A percentile compares a stretch with the other conserved stretches of the same genome.
Evolutionary conservation across 768 basidiomycete genomes (phyloP).

Genomic region (Dioszegia crocea): DNA sequence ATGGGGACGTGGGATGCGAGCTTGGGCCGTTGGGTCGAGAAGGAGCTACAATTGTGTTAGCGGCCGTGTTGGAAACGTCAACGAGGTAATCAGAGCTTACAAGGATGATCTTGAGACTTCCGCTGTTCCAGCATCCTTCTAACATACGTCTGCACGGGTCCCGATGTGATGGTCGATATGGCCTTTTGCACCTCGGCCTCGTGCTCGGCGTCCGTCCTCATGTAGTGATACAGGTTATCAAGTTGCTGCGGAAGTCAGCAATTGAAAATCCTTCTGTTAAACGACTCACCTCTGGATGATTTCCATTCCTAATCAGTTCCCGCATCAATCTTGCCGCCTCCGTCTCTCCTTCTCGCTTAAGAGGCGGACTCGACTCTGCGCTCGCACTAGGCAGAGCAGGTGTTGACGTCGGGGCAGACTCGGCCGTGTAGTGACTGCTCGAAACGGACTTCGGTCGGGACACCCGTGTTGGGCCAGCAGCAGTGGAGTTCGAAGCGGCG

Average conservation of each 20-base stretch:
- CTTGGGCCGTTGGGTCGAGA: slow-evolving; percentile 16
- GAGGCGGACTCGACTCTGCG: slow-evolving; percentile 44
- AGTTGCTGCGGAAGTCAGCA: slow-evolving; percentile 61
- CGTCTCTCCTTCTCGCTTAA: slow-evolving; percentile 55
- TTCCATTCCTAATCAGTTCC: slow-evolving; percentile 71
- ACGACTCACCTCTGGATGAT: slow-evolving; percentile 51
- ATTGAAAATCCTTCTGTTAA: not conserved
- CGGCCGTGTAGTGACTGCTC: slow-evolving; percentile 1
- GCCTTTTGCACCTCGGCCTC: slow-evolving; percentile 36
- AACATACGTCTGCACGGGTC: slow-evolving; percentile 34
- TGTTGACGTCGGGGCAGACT: slow-evolving; percentile 1
- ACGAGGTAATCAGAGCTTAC: slow-evolving; percentile 1
- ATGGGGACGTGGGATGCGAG: slow-evolving; percentile 18
- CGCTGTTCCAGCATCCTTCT: slow-evolving; percentile 32
- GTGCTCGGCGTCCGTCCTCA: slow-evolving; percentile 72
- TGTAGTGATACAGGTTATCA: slow-evolving; percentile 86
- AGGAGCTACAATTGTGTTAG: slow-evolving; percentile 11
- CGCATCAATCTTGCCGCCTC: slow-evolving; percentile 72
- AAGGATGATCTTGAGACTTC: slow-evolving; percentile 16
- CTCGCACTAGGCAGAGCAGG: not conserved
- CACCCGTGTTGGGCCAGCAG: not conserved
- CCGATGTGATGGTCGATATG: slow-evolving; percentile 22
- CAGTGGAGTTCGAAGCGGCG: slow-evolving; percentile 3
- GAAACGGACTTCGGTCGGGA: not conserved
- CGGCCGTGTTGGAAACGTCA: too few relatives aligned